These are phyloP conservation scores for Trametes polyzona DNA, from an alignment of 1,284 basidiomycete genomes.

Conservation along the genomic window DNA sequence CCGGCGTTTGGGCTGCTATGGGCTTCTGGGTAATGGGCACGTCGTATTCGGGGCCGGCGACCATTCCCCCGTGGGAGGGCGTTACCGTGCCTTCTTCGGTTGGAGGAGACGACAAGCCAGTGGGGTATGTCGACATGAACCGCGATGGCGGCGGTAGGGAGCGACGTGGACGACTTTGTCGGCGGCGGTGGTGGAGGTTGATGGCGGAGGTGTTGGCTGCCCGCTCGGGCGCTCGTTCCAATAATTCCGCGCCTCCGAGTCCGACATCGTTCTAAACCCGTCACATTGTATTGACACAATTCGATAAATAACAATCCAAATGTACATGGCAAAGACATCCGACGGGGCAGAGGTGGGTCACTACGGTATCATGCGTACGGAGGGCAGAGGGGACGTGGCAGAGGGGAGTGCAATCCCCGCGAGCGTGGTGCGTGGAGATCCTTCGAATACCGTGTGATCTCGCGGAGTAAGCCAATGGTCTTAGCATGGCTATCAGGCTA, in stretches of 20 bases:
- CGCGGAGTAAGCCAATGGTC: neutral
- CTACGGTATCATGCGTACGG: neutral
- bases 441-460: conserved; percentile 1
- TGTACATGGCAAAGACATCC: neutral
- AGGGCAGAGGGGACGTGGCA: neutral
- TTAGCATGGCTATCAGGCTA: neutral
- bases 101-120: conserved; percentile 38
- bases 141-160: conserved; percentile 17
- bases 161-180: conserved; percentile 16
- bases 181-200: conserved; percentile 22
- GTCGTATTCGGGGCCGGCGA: conserved; percentile 63
- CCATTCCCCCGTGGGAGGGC: conserved; percentile 62
- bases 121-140: conserved; percentile 43
- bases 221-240: conserved; percentile 12
- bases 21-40: conserved; percentile 40
- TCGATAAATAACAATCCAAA: neutral
- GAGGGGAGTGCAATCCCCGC: neutral
- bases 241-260: conserved; percentile 6
- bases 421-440: conserved; percentile 1
- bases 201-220: conserved; percentile 15
- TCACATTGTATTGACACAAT: conserved; percentile 5
- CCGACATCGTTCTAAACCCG: too few relatives aligned
- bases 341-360: neutral
- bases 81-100: conserved; percentile 49
- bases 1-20: conserved; percentile 21